These are phyloP conservation scores for Neurospora sp. DNA, from an alignment of 495 filamentous ascomycete species.

Conservation along the genomic window DNA sequence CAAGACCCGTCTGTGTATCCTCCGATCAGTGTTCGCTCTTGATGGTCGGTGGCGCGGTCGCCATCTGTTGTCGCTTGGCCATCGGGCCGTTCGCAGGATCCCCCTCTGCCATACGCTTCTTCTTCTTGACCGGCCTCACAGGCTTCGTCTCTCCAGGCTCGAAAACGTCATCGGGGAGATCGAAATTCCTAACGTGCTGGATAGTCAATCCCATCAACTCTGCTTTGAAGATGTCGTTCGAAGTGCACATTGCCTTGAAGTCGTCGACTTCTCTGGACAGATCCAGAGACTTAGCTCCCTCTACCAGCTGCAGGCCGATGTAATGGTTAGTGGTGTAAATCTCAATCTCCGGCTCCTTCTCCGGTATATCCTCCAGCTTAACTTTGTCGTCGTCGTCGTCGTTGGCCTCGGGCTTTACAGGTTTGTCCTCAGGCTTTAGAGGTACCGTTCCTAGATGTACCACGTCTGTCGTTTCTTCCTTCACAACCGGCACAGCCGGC, in stretches of 20 bases:
- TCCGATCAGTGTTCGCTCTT: not conserved
- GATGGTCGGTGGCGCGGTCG: slow-evolving; percentile 19
- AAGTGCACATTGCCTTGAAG: slow-evolving; percentile 61
- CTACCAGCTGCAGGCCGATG: slow-evolving; percentile 23
- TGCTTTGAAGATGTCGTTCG: slow-evolving; percentile 53
- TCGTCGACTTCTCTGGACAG: slow-evolving; percentile 63
- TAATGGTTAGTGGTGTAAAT: slow-evolving; percentile 27
- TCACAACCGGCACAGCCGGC: slow-evolving; percentile 1
- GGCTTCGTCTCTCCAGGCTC: slow-evolving; percentile 67
- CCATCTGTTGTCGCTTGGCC: slow-evolving; percentile 21
- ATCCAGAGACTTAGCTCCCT: slow-evolving; percentile 49
- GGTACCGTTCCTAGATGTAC: not conserved
- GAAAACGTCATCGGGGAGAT: slow-evolving; percentile 86
- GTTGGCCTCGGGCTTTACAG: slow-evolving; percentile 6
- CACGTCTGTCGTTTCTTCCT: slow-evolving; percentile 8
- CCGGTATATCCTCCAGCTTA: slow-evolving; percentile 17
- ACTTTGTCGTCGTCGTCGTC: slow-evolving; percentile 3
- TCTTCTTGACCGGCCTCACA: slow-evolving; percentile 45
- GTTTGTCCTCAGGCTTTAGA: not conserved
- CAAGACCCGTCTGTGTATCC: not conserved
- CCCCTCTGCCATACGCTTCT: slow-evolving; percentile 21
- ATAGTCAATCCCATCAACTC: slow-evolving; percentile 54
- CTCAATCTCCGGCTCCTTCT: slow-evolving; percentile 12
- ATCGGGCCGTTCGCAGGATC: slow-evolving; percentile 8
- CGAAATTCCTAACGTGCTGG: slow-evolving; percentile 67